Evolutionary conservation across 2,329 filamentous ascomycete species (phyloP).

Genomic region (Xylariaceae sp.): DNA sequence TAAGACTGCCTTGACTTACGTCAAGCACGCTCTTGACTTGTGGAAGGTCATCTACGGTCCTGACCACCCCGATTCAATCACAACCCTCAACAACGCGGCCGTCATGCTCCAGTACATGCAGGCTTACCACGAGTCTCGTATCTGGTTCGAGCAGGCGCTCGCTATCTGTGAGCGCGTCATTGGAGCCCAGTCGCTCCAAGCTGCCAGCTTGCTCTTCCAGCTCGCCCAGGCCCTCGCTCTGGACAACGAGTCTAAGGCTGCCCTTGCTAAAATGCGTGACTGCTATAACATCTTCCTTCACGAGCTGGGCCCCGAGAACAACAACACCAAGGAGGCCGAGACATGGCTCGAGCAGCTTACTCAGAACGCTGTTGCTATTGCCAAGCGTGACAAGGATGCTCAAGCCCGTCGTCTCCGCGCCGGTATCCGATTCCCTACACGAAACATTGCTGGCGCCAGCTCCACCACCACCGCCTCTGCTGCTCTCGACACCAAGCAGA

Average conservation of each 20-base stretch:
- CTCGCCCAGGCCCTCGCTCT: constrained; percentile 90
- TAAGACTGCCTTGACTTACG: constrained; percentile 77
- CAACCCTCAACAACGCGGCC: constrained; percentile 95
- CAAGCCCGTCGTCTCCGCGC: constrained; percentile 68
- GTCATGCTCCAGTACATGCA: constrained; percentile 98
- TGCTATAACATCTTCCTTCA: constrained; percentile 92
- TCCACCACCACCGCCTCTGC: constrained; percentile 36
- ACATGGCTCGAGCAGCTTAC: constrained; percentile 95
- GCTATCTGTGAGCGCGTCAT: constrained; percentile 84
- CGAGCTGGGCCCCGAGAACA: constrained; percentile 82
- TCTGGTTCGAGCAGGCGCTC: constrained; percentile 95
- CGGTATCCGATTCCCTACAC: constrained; percentile 62
- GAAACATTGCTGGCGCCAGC: constrained; percentile 54
- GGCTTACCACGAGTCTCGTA: constrained; percentile 85
- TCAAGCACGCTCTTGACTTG: constrained; percentile 85
- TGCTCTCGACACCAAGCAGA: constrained; percentile 24
- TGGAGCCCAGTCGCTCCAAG: constrained; percentile 84
- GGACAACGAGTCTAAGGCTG: constrained; percentile 90
- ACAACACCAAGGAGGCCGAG: constrained; percentile 97
- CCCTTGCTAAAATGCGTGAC: constrained; percentile 90
- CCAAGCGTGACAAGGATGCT: constrained; percentile 85
- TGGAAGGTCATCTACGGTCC: constrained; percentile 97
- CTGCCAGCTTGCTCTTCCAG: constrained; percentile 93
- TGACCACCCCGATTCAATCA: constrained; percentile 94
- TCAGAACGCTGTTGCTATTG: constrained; percentile 88